phyloP scores from a whole-genome alignment of 352 stramenopile species.

The Phytophthora pseudosyringae region DNA sequence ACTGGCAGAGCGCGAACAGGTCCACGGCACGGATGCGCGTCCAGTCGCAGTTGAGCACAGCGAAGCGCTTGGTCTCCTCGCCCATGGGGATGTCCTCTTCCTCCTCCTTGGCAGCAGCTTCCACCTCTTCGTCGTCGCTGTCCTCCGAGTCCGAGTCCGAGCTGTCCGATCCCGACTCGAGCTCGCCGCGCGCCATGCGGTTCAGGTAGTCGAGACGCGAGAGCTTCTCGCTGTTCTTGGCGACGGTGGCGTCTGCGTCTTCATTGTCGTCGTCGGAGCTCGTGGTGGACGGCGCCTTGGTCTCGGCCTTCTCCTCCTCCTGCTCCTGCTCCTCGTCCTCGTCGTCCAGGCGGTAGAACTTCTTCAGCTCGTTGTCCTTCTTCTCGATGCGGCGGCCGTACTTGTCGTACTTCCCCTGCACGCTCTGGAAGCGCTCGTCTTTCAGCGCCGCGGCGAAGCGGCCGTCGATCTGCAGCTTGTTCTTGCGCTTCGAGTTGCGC shows the following conservation, averaged over 20 bases:
- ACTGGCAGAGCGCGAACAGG: constrained; percentile 94
- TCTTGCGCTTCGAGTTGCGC: constrained; percentile 79
- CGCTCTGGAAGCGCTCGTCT: constrained; percentile 82
- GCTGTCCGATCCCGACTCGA: constrained; percentile 56
- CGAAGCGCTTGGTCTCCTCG: constrained; percentile 90
- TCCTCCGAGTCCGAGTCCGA: constrained; percentile 67
- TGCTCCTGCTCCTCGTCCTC: constrained; percentile 43
- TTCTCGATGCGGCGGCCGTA: constrained; percentile 85
- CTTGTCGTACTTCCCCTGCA: constrained; percentile 89
- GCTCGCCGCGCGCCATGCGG: constrained; percentile 83
- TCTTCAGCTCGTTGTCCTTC: constrained; percentile 77
- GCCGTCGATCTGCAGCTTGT: constrained; percentile 84
- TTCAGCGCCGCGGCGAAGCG: constrained; percentile 77
- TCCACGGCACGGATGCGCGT: constrained; percentile 95
- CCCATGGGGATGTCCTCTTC: constrained; percentile 83
- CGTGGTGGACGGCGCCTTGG: constrained; percentile 33
- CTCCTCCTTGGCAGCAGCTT: constrained; percentile 51
- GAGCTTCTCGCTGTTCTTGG: constrained; percentile 66
- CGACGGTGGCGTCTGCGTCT: constrained; percentile 32
- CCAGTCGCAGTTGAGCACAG: constrained; percentile 98
- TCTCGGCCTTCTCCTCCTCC: constrained; percentile 38
- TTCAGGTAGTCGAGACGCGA: constrained; percentile 88
- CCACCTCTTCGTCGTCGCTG: constrained; percentile 47
- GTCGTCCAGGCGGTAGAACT: constrained; percentile 82
- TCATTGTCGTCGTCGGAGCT: constrained; percentile 45